Base-by-base conservation (phyloP, 2,329 filamentous ascomycete genomes). In the Clonostachys rosea region DNA sequence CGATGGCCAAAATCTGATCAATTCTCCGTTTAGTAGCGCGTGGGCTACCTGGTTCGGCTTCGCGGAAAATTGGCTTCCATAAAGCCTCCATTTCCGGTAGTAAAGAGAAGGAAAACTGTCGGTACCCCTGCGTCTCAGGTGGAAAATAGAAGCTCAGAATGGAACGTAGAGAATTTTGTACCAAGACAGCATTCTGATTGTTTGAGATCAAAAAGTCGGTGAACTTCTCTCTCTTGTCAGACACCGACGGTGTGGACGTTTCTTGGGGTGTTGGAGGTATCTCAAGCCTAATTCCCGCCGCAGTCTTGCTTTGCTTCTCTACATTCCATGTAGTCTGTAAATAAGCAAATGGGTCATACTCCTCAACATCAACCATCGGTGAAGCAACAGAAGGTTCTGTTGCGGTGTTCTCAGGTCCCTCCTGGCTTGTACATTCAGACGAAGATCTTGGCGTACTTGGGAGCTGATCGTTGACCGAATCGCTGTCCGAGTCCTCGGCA, bases 1-100 rank as follows among this genome's bases (percentile, higher is more conserved):
- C 81, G 17, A 86, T 66, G 3, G 81, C 81, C 12, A 86, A 59
- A 5, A 86, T 80, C 43, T 83, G 70, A 53, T 84, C 79, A 12
- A 81, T 62, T 36, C 67, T 70, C 34, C 68, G 64, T 12, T 61
- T 62, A 30, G 67, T 61, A 6, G 61, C 57, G 18, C 53, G 58
- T 0, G 58, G 59, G 44, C 50, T 61, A 2, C 52, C 57, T 1
- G 59, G 48, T 14, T 66, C 63, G 0, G 56, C 52, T 33, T 72
- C 67, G 35, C 57, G 63, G 42, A 81, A 75, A 1, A 82, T 65
- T 3, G 76, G 75, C 45, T 70, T 70, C 78, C 78, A 82, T 11
- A 80, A 54, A 5, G 65, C 71, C 34, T 75, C 70, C 40, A 73
- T 65, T 40, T 79, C 76, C 1, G 72, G 71, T 2, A 76, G 60